A percentile compares a stretch with the other conserved stretches of the same genome.
Evolutionary conservation across 345 rosid genomes (phyloP).

Genomic region (Aquilaria sinensis): DNA sequence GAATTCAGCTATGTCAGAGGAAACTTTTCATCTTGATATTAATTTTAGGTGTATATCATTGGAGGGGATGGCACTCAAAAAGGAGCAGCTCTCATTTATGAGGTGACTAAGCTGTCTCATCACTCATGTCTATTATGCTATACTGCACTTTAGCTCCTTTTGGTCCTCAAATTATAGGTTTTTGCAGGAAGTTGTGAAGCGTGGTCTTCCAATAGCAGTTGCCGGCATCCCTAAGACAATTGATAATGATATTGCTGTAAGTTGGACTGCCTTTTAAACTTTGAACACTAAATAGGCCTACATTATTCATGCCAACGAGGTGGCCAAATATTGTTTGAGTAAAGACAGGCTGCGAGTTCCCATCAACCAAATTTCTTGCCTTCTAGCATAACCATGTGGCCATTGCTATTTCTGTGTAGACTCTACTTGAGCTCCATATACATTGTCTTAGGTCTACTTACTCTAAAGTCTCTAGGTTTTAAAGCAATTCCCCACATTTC

Average conservation of each 20-base stretch:
- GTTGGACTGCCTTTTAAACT: constrained; percentile 22
- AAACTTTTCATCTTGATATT: constrained; percentile 1
- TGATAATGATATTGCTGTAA: constrained; percentile 86
- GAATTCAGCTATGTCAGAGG: neutral
- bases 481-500: too few species aligned
- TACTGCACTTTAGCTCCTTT: constrained; percentile 3
- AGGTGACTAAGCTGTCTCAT: constrained; percentile 37
- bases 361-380: neutral
- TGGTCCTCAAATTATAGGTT: constrained; percentile 14
- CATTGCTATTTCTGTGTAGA: too few species aligned
- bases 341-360: neutral
- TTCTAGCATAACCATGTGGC: too few species aligned
- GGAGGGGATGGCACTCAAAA: constrained; percentile 95
- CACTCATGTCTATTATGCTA: neutral
- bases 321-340: neutral
- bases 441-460: too few species aligned
- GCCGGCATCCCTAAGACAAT: constrained; percentile 92
- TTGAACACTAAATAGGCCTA: neutral
- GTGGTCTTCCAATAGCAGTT: constrained; percentile 80
- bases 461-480: too few species aligned
- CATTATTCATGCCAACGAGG: too few species aligned
- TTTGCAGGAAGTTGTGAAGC: constrained; percentile 79
- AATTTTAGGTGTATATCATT: constrained; percentile 74
- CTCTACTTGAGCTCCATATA: too few species aligned
- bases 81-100: constrained; percentile 73